Percentiles rank a stretch among this genome's conserved stretches.
Evolutionary conservation across 148 eudicot genomes (phyloP).

Genomic region (Vaccinium macrocarpon): DNA sequence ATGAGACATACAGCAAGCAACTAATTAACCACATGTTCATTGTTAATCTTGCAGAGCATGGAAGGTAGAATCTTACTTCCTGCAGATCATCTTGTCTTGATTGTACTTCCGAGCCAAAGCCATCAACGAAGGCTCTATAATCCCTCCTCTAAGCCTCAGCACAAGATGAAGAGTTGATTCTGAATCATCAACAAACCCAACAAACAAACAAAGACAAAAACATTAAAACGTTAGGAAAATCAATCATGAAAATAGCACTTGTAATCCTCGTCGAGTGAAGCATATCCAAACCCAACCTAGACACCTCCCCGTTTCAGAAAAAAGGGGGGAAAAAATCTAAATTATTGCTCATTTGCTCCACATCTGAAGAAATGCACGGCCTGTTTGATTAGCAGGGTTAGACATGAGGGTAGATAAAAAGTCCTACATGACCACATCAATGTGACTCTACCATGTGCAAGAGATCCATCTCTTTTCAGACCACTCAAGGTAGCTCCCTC

Average conservation of each 20-base stretch:
- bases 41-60: neutral
- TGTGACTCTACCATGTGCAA: too few species aligned
- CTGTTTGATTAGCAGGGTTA: neutral
- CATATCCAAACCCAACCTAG: neutral
- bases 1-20: neutral
- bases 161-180: slow-evolving; percentile 38
- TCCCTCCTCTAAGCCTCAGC: slow-evolving; percentile 37
- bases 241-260: too few species aligned
- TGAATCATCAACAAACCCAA: neutral
- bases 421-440: neutral
- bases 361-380: neutral
- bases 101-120: slow-evolving; percentile 44
- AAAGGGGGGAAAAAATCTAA: neutral
- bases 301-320: neutral
- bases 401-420: neutral
- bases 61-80: slow-evolving; percentile 28
- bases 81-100: slow-evolving; percentile 40
- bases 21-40: neutral
- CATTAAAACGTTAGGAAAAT: too few species aligned
- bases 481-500: neutral
- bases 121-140: slow-evolving; percentile 29
- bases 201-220: neutral
- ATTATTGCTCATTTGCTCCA: neutral
- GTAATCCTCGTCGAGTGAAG: too few species aligned
- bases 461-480: too few species aligned